A percentile compares a stretch with the other conserved stretches of the same genome.
These are phyloP conservation scores for Phytophthora hibernalis DNA, from an alignment of 352 stramenopile genomes.

Conservation along the genomic window DNA sequence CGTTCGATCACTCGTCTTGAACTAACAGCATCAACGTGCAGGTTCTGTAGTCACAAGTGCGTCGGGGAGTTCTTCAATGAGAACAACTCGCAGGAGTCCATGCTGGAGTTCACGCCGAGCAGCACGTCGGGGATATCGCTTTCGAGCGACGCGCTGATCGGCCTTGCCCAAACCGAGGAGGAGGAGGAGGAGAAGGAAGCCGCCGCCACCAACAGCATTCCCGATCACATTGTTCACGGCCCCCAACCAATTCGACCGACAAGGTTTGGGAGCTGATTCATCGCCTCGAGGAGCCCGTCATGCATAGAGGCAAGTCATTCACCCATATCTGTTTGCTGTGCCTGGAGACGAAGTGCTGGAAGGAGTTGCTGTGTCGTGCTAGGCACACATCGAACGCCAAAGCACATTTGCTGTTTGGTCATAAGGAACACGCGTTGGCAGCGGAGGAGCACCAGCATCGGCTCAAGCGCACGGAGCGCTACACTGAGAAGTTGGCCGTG, in stretches of 20 bases:
- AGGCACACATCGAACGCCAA: constrained; percentile 4
- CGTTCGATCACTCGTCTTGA: no score
- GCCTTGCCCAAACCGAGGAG: background rate
- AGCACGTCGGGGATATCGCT: constrained; percentile 2
- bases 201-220: constrained; percentile 1
- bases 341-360: constrained; percentile 2
- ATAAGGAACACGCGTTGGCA: background rate
- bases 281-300: background rate
- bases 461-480: background rate
- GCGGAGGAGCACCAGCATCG: background rate
- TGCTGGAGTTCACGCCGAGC: background rate
- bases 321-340: no score
- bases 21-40: no score
- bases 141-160: background rate
- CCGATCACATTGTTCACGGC: background rate
- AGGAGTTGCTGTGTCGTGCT: background rate
- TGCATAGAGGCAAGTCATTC: constrained; percentile 3
- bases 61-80: constrained; percentile 2
- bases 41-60: constrained; percentile 4
- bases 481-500: background rate
- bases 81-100: background rate
- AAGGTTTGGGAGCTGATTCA: constrained; percentile 1
- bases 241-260: no score
- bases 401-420: background rate
- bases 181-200: background rate